Percentiles rank a stretch among this genome's conserved stretches.
phyloP scores from a whole-genome alignment of 164 flowering plant genomes.

The Magnolia sinica region DNA sequence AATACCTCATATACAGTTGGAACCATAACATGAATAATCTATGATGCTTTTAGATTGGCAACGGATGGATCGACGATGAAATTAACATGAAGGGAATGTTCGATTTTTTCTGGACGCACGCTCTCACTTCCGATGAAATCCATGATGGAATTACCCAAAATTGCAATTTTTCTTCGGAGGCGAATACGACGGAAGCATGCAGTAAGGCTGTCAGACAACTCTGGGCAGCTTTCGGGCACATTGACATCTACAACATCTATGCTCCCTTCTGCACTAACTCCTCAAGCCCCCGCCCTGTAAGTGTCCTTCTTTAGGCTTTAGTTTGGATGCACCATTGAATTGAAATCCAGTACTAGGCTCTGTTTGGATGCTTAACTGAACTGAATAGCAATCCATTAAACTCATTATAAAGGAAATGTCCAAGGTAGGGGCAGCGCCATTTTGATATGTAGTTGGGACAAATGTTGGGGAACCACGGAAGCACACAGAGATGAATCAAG shows the following conservation, averaged over 20 bases:
- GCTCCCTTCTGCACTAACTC: slow-evolving; percentile 38
- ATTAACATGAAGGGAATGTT: slow-evolving; percentile 45
- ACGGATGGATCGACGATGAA: slow-evolving; percentile 32
- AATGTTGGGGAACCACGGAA: too few relatives aligned
- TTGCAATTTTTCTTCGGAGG: slow-evolving; percentile 38
- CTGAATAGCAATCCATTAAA: neutral
- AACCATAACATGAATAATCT: neutral
- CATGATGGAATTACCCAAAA: slow-evolving; percentile 29
- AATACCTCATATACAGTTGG: neutral
- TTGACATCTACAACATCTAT: slow-evolving; percentile 59
- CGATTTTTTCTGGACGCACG: slow-evolving; percentile 69
- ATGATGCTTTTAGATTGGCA: slow-evolving; percentile 45
- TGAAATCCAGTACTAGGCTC: neutral
- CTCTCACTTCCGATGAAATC: slow-evolving; percentile 46
- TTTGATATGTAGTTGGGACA: too few relatives aligned
- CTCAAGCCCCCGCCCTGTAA: neutral
- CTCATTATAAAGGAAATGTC: too few relatives aligned
- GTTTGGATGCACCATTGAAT: neutral
- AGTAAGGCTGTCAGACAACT: slow-evolving; percentile 14
- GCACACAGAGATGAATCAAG: too few relatives aligned
- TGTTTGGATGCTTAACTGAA: neutral
- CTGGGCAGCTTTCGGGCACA: slow-evolving; percentile 25
- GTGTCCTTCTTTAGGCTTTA: neutral
- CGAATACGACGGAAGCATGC: neutral
- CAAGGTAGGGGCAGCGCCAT: too few relatives aligned